These are phyloP conservation scores for Ustanciosporium gigantosporum DNA, from an alignment of 1,284 basidiomycete genomes.

Conservation along the genomic window DNA sequence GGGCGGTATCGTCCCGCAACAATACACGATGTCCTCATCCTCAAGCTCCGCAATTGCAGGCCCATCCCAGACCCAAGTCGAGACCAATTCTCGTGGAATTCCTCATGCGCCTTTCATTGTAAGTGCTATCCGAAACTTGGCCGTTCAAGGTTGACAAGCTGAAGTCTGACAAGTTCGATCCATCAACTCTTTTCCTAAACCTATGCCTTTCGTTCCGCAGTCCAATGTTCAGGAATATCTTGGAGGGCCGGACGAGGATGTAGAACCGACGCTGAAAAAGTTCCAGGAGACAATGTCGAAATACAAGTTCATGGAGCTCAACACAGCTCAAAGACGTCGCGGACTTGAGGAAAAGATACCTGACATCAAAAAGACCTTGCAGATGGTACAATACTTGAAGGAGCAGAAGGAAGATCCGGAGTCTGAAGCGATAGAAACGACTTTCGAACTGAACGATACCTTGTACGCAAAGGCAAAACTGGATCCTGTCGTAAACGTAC, in stretches of 20 bases:
- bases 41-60: too few species aligned
- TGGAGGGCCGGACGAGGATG: conserved; percentile 76
- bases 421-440: conserved; percentile 70
- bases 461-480: conserved; percentile 88
- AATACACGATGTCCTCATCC: too few species aligned
- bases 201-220: conserved; percentile 62
- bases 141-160: too few species aligned
- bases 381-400: conserved; percentile 80
- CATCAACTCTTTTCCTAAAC: too few species aligned
- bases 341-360: conserved; percentile 92
- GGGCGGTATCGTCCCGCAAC: too few species aligned
- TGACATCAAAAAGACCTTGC: conserved; percentile 88
- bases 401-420: conserved; percentile 64
- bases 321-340: conserved; percentile 75
- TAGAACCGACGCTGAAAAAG: conserved; percentile 76
- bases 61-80: conserved; percentile 19
- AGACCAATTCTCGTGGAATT: conserved; percentile 80
- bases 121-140: conserved; percentile 61
- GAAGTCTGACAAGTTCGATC: too few species aligned
- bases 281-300: conserved; percentile 97
- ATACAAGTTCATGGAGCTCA: conserved; percentile 97
- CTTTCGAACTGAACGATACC: conserved; percentile 95
- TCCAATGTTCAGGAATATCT: conserved; percentile 84
- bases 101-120: conserved; percentile 94
- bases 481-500: conserved; percentile 83